A percentile compares a stretch with the other conserved stretches of the same genome.
These are phyloP conservation scores for Avena insularis DNA, from an alignment of 176 grass and related monocot genomes.

Conservation along the genomic window DNA sequence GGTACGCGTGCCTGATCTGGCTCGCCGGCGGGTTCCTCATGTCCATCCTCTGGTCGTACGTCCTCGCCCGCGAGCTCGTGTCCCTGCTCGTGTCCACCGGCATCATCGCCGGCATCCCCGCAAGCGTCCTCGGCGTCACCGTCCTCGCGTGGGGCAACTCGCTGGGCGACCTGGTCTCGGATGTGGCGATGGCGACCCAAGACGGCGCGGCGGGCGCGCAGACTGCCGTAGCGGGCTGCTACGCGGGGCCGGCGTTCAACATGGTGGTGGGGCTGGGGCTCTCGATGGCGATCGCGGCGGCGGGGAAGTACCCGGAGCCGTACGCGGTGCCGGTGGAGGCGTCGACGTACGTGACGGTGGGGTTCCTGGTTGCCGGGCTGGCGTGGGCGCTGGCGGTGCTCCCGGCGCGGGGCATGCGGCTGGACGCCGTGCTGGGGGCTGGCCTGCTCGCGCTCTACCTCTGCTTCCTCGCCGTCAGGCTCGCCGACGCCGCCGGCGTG, in stretches of 20 bases:
- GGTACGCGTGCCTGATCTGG: slow-evolving; percentile 40
- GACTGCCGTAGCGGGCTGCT: slow-evolving; percentile 69
- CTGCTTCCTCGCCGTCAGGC: slow-evolving; percentile 54
- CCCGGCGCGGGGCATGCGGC: slow-evolving; percentile 63
- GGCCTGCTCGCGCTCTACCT: slow-evolving; percentile 66
- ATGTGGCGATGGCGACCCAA: slow-evolving; percentile 65
- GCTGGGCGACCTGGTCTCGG: slow-evolving; percentile 66
- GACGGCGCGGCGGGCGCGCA: slow-evolving; percentile 48
- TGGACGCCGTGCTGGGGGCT: slow-evolving; percentile 58
- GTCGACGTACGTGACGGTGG: slow-evolving; percentile 58
- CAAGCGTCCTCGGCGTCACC: slow-evolving; percentile 27
- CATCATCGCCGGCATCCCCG: slow-evolving; percentile 49
- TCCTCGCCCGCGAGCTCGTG: slow-evolving; percentile 69
- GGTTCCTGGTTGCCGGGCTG: slow-evolving; percentile 58
- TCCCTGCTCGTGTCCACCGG: slow-evolving; percentile 61
- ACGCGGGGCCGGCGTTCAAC: slow-evolving; percentile 81
- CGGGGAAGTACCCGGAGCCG: slow-evolving; percentile 40
- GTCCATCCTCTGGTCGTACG: slow-evolving; percentile 79
- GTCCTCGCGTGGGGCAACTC: slow-evolving; percentile 77
- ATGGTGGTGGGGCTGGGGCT: slow-evolving; percentile 68
- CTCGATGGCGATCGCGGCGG: slow-evolving; percentile 57
- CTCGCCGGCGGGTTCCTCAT: slow-evolving; percentile 74
- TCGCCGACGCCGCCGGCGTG: neutral
- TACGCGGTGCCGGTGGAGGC: slow-evolving; percentile 49
- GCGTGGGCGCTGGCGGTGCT: slow-evolving; percentile 67